Base-by-base conservation (phyloP, 805 yeast genomes). In the Huiozyma naganishii region DNA sequence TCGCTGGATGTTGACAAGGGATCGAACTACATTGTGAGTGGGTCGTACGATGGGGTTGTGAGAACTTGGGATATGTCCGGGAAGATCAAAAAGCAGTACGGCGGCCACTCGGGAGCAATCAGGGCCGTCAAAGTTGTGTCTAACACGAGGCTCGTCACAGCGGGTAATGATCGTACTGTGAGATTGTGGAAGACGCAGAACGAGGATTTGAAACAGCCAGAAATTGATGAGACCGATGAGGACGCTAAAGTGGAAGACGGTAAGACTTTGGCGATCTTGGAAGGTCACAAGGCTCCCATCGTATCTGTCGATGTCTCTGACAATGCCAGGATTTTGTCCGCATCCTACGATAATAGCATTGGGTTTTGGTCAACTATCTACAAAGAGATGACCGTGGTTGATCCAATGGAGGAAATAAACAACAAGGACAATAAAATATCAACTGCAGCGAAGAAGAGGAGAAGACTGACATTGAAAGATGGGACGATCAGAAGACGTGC, bases 11-110 rank as follows among this genome's bases (percentile, higher is more conserved):
- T 57, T 8, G 63, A 68, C 30, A 54, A 60, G 38, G 48, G 51
- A 5, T 63, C 68, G 37, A 50, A 50, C 13, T 72, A 79, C 30
- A 83, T 90, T 43, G 70, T 88, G 38, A 79, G 92, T 10, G 98
- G 97, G 35, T 80, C 95, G 0, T 92, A 89, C 58, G 98, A 92
- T 62, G 97, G 97, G 53, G 75, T 90, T 29, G 95, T 90, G 27
- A 76, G 97, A 50, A 78, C 92, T 8, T 92, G 89, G 79, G 80
- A 86, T 58, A 66, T 77, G 64, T 74, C 85, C 11, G 97, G 97
- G 7, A 72, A 76, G 41, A 82, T 89, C 7, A 81, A 79, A 52
- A 77, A 82, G 48, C 95, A 86, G 61, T 76, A 83, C 52, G 75
- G 77, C 42, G 97, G 97, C 28, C 98, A 92, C 62, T 77, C 83